Conservation (phyloP, 192 early-diverging fungal species). For the Gryganskiella cystojenkinii region DNA sequence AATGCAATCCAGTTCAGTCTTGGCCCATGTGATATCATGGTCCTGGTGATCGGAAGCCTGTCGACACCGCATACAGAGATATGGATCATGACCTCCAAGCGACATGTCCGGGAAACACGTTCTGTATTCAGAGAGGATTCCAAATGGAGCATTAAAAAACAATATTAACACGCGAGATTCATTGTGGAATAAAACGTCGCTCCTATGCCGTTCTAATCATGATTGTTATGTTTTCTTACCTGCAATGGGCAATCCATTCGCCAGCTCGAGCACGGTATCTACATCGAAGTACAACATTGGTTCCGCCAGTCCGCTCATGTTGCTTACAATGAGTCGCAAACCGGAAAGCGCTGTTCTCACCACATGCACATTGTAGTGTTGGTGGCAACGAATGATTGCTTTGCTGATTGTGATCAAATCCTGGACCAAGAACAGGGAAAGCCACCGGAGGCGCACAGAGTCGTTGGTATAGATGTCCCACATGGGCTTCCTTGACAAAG, state of each 20-base stretch:
- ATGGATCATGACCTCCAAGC: neutral
- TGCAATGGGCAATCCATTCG: constrained; percentile 35
- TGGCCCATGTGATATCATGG: constrained; percentile 25
- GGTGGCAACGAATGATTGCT: neutral
- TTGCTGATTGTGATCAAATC: neutral
- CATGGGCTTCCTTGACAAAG: constrained; percentile 39
- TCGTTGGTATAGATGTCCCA: constrained; percentile 21
- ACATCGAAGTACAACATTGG: constrained; percentile 34
- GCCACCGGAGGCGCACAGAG: neutral
- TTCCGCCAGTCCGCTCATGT: constrained; percentile 42
- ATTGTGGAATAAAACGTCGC: neutral
- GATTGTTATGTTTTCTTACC: constrained; percentile 7
- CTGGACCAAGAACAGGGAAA: neutral
- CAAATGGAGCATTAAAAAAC: constrained; percentile 7
- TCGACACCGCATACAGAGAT: constrained; percentile 34
- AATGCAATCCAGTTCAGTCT: constrained; percentile 4
- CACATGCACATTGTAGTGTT: constrained; percentile 19
- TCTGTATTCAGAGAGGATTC: neutral
- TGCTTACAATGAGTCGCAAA: constrained; percentile 37
- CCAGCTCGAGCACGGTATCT: constrained; percentile 24
- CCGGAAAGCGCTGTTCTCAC: constrained; percentile 45
- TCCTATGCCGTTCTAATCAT: neutral
- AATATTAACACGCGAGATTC: neutral
- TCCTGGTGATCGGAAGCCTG: constrained; percentile 25
- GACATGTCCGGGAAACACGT: too few relatives aligned